Percentiles rank a stretch among this genome's conserved stretches.
Conservation (phyloP, 345 rosid species). For the Syzygium oleosum region DNA sequence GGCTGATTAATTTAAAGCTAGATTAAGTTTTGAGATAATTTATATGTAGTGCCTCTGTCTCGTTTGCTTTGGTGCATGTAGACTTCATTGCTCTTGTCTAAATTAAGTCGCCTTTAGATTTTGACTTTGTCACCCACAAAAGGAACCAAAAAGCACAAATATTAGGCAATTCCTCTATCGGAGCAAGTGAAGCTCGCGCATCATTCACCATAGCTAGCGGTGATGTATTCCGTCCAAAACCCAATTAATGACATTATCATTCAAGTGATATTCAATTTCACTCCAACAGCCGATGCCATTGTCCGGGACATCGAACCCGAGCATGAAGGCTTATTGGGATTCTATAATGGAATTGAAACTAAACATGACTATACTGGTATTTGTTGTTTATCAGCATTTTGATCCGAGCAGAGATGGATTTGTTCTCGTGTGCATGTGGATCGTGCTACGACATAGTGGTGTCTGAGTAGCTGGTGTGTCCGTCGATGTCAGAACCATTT, state of each 20-base stretch:
- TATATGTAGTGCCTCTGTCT: not conserved
- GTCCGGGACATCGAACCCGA: not conserved
- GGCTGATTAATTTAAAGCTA: not conserved
- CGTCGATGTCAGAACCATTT: too few relatives aligned
- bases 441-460: too few relatives aligned
- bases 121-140: not conserved
- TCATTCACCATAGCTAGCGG: constrained; percentile 20
- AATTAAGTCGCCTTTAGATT: not conserved
- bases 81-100: not conserved
- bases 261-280: not conserved
- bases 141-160: not conserved
- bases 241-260: not conserved
- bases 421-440: too few relatives aligned
- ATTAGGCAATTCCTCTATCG: constrained; percentile 15
- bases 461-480: too few relatives aligned
- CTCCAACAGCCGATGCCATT: constrained; percentile 12
- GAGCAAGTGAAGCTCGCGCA: constrained; percentile 8
- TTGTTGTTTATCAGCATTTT: too few relatives aligned
- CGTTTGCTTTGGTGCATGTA: not conserved
- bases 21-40: not conserved
- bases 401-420: too few relatives aligned
- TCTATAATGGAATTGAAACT: too few relatives aligned
- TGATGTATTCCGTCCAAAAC: not conserved
- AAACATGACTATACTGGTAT: too few relatives aligned
- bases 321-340: too few relatives aligned